These are phyloP conservation scores for Fragaria iinumae DNA, from an alignment of 306 rosid species.

Conservation along the genomic window DNA sequence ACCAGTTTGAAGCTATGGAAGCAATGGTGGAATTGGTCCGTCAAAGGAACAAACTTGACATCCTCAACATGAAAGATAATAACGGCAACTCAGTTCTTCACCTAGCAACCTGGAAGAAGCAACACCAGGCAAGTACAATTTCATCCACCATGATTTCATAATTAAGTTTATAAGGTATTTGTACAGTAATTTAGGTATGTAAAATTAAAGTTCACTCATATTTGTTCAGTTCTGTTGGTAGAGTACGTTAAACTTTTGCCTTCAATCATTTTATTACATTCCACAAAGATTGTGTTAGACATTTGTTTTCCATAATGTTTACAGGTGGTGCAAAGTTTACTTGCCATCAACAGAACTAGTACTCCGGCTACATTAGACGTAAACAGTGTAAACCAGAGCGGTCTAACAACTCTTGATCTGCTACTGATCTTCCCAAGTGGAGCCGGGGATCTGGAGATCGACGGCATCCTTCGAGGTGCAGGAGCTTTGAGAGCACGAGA, in stretches of 20 bases:
- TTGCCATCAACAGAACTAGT: neutral
- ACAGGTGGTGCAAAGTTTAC: slow-evolving; percentile 25
- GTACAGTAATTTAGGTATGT: no score
- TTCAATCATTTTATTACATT: no score
- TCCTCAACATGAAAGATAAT: slow-evolving; percentile 19
- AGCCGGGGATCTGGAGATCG: slow-evolving; percentile 32
- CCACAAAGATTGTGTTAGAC: no score
- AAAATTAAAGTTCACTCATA: no score
- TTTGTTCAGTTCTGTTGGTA: neutral
- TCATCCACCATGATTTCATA: neutral
- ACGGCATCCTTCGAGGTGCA: slow-evolving; percentile 13
- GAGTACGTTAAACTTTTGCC: neutral
- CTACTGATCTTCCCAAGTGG: slow-evolving; percentile 28
- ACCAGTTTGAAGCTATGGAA: slow-evolving; percentile 15
- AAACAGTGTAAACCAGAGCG: slow-evolving; percentile 17
- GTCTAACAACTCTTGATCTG: slow-evolving; percentile 29
- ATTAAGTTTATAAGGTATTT: no score
- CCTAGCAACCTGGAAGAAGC: slow-evolving; percentile 27
- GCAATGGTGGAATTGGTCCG: neutral
- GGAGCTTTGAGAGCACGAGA: slow-evolving; percentile 21
- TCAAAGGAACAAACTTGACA: slow-evolving; percentile 4
- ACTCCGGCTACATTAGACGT: neutral
- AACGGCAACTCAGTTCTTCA: slow-evolving; percentile 27
- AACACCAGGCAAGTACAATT: slow-evolving; percentile 21
- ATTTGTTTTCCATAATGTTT: neutral